Percentiles rank a stretch among this genome's conserved stretches.
Evolutionary conservation across 768 basidiomycete species (phyloP).

Genomic region (Cystofilobasidium macerans): DNA sequence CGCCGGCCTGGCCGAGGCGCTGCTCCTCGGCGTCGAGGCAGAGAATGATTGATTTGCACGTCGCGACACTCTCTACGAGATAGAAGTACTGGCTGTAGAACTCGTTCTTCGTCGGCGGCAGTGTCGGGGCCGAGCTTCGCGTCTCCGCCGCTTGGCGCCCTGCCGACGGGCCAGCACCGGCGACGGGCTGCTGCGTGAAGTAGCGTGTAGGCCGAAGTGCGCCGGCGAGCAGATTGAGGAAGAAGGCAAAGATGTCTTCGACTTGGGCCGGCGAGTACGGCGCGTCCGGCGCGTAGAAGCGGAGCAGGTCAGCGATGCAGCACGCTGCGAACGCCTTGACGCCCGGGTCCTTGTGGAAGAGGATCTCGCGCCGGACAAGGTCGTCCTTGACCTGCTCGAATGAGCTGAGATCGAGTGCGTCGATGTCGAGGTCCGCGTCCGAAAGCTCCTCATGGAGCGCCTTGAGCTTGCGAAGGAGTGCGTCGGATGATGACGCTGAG

Average conservation of each 20-base stretch:
- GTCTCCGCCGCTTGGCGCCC: neutral
- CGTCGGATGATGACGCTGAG: conserved; percentile 45
- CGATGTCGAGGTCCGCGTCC: conserved; percentile 61
- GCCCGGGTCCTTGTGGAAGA: conserved; percentile 89
- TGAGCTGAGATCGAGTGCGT: conserved; percentile 62
- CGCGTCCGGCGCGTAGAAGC: conserved; percentile 91
- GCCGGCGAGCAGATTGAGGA: conserved; percentile 67
- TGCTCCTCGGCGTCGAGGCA: conserved; percentile 80
- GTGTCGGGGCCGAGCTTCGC: neutral
- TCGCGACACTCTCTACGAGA: conserved; percentile 82
- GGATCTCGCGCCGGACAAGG: conserved; percentile 62
- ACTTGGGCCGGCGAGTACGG: conserved; percentile 83
- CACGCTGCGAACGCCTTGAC: conserved; percentile 92
- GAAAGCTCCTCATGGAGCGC: conserved; percentile 47
- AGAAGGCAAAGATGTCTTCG: conserved; percentile 71
- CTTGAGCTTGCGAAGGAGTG: conserved; percentile 74
- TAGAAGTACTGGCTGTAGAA: conserved; percentile 92
- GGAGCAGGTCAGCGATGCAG: conserved; percentile 84
- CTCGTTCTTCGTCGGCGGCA: conserved; percentile 15
- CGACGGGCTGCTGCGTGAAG: neutral
- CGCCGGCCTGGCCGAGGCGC: conserved; percentile 67
- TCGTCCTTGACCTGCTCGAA: conserved; percentile 62
- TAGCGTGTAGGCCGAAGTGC: conserved; percentile 15
- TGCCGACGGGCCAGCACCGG: neutral
- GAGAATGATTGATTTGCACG: conserved; percentile 87